Conservation (phyloP, 2,329 filamentous ascomycete genomes). For the Stemphylium lycopersici region DNA sequence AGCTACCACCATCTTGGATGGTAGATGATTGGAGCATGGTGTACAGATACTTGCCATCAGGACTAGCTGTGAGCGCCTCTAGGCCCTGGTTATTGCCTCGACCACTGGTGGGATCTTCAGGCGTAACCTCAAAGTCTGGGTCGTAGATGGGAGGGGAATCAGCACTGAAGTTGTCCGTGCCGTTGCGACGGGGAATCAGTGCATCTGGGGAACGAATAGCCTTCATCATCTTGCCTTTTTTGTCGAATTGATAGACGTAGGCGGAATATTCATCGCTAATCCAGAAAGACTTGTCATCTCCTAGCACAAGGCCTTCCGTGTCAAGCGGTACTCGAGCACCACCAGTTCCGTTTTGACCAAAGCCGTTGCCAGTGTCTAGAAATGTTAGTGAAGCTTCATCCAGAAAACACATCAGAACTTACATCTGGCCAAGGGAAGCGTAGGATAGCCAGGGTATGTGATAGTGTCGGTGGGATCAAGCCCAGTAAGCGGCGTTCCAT, state of each 20-base stretch:
- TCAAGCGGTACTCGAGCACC: conserved; percentile 67
- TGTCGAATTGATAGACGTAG: conserved; percentile 70
- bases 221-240: conserved; percentile 63
- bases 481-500: conserved; percentile 64
- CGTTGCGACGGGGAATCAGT: conserved; percentile 68
- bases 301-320: conserved; percentile 69
- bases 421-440: conserved; percentile 67
- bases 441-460: conserved; percentile 65
- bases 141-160: conserved; percentile 68
- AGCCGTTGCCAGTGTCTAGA: conserved; percentile 66
- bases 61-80: conserved; percentile 69
- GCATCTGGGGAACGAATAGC: conserved; percentile 71
- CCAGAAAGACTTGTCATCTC: conserved; percentile 68
- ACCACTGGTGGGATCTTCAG: conserved; percentile 65
- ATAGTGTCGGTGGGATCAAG: conserved; percentile 19
- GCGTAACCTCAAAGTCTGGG: conserved; percentile 55
- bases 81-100: conserved; percentile 78
- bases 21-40: conserved; percentile 70
- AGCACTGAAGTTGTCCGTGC: conserved; percentile 65
- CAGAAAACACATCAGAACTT: background rate
- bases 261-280: conserved; percentile 68
- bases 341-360: conserved; percentile 65
- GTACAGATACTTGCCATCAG: conserved; percentile 68
- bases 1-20: conserved; percentile 58
- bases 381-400: background rate